Percentiles rank a stretch among this genome's conserved stretches.
These are phyloP conservation scores for Acacia crassicarpa DNA, from an alignment of 306 rosid species.

Conservation along the genomic window DNA sequence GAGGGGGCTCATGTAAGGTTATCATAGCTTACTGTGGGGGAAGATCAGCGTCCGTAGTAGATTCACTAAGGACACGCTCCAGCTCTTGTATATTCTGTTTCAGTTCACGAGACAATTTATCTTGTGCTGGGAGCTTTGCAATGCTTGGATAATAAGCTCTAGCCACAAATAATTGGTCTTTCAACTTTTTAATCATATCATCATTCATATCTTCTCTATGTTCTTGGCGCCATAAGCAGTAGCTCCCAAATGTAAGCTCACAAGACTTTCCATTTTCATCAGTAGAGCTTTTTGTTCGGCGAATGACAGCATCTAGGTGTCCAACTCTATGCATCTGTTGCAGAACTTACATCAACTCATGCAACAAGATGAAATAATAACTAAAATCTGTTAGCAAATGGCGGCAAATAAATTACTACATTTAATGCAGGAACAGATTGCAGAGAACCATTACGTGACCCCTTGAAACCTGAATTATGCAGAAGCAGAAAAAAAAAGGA, in stretches of 20 bases:
- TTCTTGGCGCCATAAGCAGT: constrained; percentile 82
- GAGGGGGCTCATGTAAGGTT: constrained; percentile 24
- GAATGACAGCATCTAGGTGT: constrained; percentile 35
- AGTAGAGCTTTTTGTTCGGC: constrained; percentile 37
- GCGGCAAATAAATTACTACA: constrained; percentile 48
- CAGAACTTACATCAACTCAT: constrained; percentile 36
- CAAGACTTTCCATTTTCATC: constrained; percentile 73
- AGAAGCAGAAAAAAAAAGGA: constrained; percentile 22
- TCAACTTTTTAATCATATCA: constrained; percentile 73
- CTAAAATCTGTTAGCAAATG: constrained; percentile 24
- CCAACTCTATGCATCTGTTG: constrained; percentile 59
- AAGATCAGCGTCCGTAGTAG: constrained; percentile 86
- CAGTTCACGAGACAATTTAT: constrained; percentile 76
- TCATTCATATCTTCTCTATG: constrained; percentile 88
- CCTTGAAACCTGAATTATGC: constrained; percentile 46
- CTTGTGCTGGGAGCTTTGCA: constrained; percentile 82
- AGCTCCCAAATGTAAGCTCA: constrained; percentile 84
- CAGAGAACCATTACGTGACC: constrained; percentile 41
- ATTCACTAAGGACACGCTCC: constrained; percentile 91
- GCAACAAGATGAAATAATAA: constrained; percentile 16
- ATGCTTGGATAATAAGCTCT: constrained; percentile 93
- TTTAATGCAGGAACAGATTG: constrained; percentile 45
- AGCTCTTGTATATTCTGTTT: constrained; percentile 90
- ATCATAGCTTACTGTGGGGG: constrained; percentile 72
- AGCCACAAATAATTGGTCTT: constrained; percentile 93